Conservation (phyloP, 2,329 filamentous ascomycete genomes). For the Taxawa tesnikishii region DNA sequence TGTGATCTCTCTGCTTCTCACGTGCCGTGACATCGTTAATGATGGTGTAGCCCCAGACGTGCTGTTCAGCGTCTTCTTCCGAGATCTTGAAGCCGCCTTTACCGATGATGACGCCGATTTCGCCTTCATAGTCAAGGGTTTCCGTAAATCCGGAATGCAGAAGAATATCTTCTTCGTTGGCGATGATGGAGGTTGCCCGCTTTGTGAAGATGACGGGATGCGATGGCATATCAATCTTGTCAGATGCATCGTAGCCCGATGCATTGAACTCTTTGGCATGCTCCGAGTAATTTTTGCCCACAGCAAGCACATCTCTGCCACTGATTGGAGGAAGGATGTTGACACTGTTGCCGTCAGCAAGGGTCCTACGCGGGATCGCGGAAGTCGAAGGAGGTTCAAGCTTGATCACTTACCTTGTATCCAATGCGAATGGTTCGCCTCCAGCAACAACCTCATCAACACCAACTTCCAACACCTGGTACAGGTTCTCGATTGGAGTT, state of each 20-base stretch:
- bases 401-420: too few relatives aligned
- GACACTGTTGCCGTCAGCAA: too few relatives aligned
- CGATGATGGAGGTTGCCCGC: conserved; percentile 40
- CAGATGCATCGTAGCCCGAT: conserved; percentile 42
- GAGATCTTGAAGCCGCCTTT: conserved; percentile 32
- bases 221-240: conserved; percentile 40
- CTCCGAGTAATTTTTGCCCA: conserved; percentile 46
- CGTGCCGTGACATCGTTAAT: conserved; percentile 46
- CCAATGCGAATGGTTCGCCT: conserved; percentile 20
- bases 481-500: conserved; percentile 33
- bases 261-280: conserved; percentile 47
- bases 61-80: conserved; percentile 32
- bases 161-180: conserved; percentile 33
- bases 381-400: too few relatives aligned
- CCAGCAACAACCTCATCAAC: conserved; percentile 23
- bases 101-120: conserved; percentile 45
- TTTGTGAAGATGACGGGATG: conserved; percentile 47
- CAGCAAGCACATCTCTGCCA: conserved; percentile 40
- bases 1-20: conserved; percentile 43
- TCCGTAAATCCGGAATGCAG: conserved; percentile 35
- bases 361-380: too few relatives aligned
- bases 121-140: conserved; percentile 43
- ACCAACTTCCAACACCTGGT: conserved; percentile 40
- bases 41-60: conserved; percentile 47
- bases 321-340: conserved; percentile 35